A percentile compares a stretch with the other conserved stretches of the same genome.
Evolutionary conservation across 768 basidiomycete species (phyloP).

Genomic region (Russula ochroleuca): DNA sequence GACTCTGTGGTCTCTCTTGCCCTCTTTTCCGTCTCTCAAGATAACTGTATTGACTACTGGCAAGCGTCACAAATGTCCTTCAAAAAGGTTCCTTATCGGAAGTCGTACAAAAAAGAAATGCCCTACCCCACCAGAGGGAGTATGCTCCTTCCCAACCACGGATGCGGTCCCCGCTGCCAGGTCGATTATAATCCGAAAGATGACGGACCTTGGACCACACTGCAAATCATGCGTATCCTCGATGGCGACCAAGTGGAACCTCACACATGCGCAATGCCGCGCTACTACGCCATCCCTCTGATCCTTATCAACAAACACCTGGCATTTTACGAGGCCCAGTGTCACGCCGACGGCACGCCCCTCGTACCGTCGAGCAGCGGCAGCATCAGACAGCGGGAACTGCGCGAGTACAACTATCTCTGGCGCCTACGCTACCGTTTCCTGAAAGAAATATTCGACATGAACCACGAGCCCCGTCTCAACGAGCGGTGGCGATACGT

Average conservation of each 20-base stretch:
- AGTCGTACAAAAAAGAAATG: not conserved
- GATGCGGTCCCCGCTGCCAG: constrained; percentile 10
- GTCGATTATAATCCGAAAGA: not conserved
- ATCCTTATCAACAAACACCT: constrained; percentile 21
- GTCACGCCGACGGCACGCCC: constrained; percentile 8
- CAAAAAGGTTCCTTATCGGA: constrained; percentile 2
- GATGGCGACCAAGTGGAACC: not conserved
- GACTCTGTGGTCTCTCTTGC: too few species aligned
- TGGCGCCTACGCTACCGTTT: constrained; percentile 18
- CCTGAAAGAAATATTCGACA: constrained; percentile 14
- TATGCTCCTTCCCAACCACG: not conserved
- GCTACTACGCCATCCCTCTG: constrained; percentile 22
- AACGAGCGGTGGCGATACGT: constrained; percentile 14
- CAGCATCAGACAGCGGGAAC: not conserved
- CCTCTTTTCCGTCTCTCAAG: not conserved
- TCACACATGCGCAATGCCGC: constrained; percentile 14
- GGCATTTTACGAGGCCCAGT: constrained; percentile 20
- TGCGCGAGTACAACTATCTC: constrained; percentile 13
- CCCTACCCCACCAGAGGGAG: not conserved
- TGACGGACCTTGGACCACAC: constrained; percentile 14
- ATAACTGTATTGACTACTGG: not conserved
- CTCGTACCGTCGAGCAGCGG: not conserved
- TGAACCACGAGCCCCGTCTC: constrained; percentile 7
- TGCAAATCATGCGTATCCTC: constrained; percentile 10
- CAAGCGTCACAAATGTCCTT: not conserved